Conservation (phyloP, 805 yeast genomes). For the Pichia scutulata region DNA sequence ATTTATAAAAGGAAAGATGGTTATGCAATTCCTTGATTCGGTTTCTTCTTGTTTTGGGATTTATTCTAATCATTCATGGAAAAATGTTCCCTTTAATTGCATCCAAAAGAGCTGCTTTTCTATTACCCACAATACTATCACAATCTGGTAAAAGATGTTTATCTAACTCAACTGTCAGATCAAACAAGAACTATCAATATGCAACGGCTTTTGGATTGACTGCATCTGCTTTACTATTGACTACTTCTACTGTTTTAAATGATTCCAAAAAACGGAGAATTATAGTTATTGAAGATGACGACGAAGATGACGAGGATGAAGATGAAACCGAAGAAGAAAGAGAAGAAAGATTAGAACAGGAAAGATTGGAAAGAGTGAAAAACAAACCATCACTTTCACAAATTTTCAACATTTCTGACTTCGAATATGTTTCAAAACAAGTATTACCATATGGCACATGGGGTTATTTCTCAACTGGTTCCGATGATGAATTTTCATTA, state of each 20-base stretch:
- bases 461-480: conserved; percentile 86
- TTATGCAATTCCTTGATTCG: too few species aligned
- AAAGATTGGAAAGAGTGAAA: conserved; percentile 29
- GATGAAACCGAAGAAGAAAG: conserved; percentile 22
- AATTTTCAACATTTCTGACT: conserved; percentile 72
- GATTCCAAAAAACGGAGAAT: conserved; percentile 10
- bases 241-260: conserved; percentile 2
- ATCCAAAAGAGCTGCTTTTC: background rate
- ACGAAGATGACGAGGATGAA: conserved; percentile 20
- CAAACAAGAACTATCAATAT: background rate
- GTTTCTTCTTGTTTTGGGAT: too few species aligned
- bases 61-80: too few species aligned
- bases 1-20: too few species aligned
- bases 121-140: background rate
- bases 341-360: conserved; percentile 30
- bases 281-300: conserved; percentile 21
- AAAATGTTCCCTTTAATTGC: background rate
- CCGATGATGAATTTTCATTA: conserved; percentile 68
- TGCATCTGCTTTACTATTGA: conserved; percentile 1
- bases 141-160: background rate
- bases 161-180: background rate
- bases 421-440: conserved; percentile 76
- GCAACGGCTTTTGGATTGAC: background rate
- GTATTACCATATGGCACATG: conserved; percentile 69
- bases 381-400: conserved; percentile 61